These are phyloP conservation scores for Blastobotrys attinorum DNA, from an alignment of 805 yeast species.

Conservation along the genomic window DNA sequence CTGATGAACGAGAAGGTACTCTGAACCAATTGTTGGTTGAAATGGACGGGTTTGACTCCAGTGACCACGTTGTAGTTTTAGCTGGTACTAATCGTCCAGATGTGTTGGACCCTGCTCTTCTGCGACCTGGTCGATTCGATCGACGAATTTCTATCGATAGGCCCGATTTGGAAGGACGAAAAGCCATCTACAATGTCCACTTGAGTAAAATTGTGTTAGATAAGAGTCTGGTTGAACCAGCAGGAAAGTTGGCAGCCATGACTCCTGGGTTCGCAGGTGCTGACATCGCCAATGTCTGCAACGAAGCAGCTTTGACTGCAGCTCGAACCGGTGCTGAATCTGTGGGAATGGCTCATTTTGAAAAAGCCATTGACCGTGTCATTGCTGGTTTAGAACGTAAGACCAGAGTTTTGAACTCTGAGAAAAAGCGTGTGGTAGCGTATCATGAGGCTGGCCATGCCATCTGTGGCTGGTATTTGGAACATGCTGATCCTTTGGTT, in stretches of 20 bases:
- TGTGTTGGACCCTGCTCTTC: conserved; percentile 77
- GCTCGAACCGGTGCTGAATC: conserved; percentile 63
- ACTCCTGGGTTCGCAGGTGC: conserved; percentile 97
- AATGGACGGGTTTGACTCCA: conserved; percentile 88
- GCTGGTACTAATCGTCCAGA: conserved; percentile 96
- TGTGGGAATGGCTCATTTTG: conserved; percentile 70
- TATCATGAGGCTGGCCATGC: conserved; percentile 98
- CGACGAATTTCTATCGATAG: conserved; percentile 79
- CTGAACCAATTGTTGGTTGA: conserved; percentile 87
- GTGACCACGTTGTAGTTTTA: conserved; percentile 85
- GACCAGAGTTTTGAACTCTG: conserved; percentile 66
- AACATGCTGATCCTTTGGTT: conserved; percentile 81
- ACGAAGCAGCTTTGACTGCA: conserved; percentile 90
- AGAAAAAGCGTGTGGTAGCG: conserved; percentile 79
- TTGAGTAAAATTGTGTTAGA: conserved; percentile 46
- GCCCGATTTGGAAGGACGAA: conserved; percentile 86
- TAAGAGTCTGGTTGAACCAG: conserved; percentile 37
- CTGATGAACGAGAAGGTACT: conserved; percentile 91
- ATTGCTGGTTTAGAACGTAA: conserved; percentile 91
- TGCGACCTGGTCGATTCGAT: conserved; percentile 94
- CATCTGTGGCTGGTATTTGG: conserved; percentile 86
- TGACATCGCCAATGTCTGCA: conserved; percentile 89
- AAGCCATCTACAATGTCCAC: conserved; percentile 78
- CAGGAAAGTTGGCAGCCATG: conserved; percentile 81
- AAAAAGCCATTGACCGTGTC: conserved; percentile 88